phyloP scores from a whole-genome alignment of 352 stramenopile genomes.

The Globisporangium echinulatum region DNA sequence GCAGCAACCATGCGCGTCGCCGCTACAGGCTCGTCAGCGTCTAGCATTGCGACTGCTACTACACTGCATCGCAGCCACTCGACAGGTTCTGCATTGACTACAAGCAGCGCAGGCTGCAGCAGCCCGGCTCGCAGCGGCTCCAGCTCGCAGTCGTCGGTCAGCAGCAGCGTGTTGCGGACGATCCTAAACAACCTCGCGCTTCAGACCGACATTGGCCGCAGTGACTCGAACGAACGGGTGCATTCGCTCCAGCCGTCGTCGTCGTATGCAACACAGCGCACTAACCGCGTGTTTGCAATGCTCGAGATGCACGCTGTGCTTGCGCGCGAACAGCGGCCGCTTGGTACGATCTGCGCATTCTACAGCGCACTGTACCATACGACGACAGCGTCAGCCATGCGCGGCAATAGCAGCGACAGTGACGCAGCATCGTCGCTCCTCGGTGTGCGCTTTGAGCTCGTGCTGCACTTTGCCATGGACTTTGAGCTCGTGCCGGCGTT shows the following conservation, averaged over 20 bases:
- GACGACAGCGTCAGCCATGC: background rate
- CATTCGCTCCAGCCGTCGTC: no score
- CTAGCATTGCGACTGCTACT: background rate
- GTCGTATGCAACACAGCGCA: no score
- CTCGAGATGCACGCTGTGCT: slow-evolving; percentile 68
- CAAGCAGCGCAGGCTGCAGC: no score
- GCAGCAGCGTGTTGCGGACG: slow-evolving; percentile 27
- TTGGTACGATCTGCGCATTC: slow-evolving; percentile 67
- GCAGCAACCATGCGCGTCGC: slow-evolving; percentile 8
- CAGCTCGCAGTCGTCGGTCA: slow-evolving; percentile 18
- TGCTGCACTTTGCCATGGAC: slow-evolving; percentile 71
- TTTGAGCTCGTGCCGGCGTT: slow-evolving; percentile 79
- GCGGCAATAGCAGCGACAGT: no score
- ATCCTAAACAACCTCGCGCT: slow-evolving; percentile 47
- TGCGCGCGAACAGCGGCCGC: slow-evolving; percentile 54
- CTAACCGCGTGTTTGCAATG: slow-evolving; percentile 71
- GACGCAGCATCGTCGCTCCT: no score
- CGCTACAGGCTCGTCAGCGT: background rate
- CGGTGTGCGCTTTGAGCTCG: slow-evolving; percentile 50
- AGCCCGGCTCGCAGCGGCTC: slow-evolving; percentile 6
- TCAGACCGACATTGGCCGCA: slow-evolving; percentile 30
- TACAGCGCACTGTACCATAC: slow-evolving; percentile 38
- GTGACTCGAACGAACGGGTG: slow-evolving; percentile 19
- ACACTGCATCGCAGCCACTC: slow-evolving; percentile 1
- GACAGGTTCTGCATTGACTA: no score